Percentiles rank a stretch among this genome's conserved stretches.
phyloP scores from a whole-genome alignment of 2,329 filamentous ascomycete species.

The Phyllachora maydis region DNA sequence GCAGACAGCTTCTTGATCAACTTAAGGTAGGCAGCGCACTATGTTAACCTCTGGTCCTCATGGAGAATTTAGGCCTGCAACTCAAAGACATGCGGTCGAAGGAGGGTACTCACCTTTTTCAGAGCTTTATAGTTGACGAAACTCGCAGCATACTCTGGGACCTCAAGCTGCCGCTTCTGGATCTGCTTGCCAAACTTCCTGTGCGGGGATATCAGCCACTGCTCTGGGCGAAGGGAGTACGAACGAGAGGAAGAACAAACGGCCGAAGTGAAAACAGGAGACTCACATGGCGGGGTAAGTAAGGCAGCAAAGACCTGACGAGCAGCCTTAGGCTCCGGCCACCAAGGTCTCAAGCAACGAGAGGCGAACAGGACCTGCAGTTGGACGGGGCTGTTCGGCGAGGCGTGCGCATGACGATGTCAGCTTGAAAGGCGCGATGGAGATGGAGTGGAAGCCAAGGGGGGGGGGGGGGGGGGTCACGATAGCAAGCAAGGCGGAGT shows the following conservation, averaged over 20 bases:
- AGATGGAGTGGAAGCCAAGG: too few species aligned
- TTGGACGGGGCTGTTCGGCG: too few species aligned
- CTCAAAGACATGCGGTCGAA: constrained; percentile 1
- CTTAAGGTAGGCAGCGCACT: too few species aligned
- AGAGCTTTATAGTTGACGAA: constrained; percentile 99
- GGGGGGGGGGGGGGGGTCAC: too few species aligned
- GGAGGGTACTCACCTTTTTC: constrained; percentile 56
- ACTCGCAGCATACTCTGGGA: constrained; percentile 96
- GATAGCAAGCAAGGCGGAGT: too few species aligned
- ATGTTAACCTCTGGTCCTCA: constrained; percentile 13
- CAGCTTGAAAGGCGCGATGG: too few species aligned
- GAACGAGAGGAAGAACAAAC: neutral
- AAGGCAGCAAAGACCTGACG: constrained; percentile 1
- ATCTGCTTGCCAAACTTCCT: constrained; percentile 99
- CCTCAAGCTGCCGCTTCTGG: constrained; percentile 95
- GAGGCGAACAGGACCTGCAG: too few species aligned
- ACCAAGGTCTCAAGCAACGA: too few species aligned
- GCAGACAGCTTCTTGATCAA: constrained; percentile 96
- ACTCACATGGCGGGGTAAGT: constrained; percentile 4
- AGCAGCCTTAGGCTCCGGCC: constrained; percentile 1
- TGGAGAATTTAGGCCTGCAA: constrained; percentile 5
- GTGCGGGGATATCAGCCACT: constrained; percentile 7
- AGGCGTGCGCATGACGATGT: too few species aligned
- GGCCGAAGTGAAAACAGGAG: neutral
- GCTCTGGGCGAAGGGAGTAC: neutral